A percentile compares a stretch with the other conserved stretches of the same genome.
Evolutionary conservation across 805 yeast genomes (phyloP).

Genomic region (Nakazawaea laoshanensis): DNA sequence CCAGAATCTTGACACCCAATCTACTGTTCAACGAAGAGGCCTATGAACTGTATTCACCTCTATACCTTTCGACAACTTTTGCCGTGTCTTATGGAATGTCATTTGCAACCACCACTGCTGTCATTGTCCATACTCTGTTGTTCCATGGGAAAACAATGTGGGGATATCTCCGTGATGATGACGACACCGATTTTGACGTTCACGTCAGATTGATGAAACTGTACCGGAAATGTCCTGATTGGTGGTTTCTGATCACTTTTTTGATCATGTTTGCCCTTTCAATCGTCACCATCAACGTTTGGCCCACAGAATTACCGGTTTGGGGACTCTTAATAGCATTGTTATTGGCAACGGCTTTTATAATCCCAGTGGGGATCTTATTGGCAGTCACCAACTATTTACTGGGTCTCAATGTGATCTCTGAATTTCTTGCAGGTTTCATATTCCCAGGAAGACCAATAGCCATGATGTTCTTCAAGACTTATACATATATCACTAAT

Average conservation of each 20-base stretch:
- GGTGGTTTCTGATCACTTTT: slow-evolving; percentile 51
- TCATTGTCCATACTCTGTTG: slow-evolving; percentile 46
- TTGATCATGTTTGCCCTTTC: slow-evolving; percentile 34
- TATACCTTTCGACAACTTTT: slow-evolving; percentile 50
- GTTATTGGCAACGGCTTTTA: slow-evolving; percentile 41
- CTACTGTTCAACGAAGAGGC: slow-evolving; percentile 34
- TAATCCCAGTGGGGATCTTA: slow-evolving; percentile 55
- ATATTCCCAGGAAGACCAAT: slow-evolving; percentile 53
- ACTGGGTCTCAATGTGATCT: slow-evolving; percentile 52
- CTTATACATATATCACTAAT: slow-evolving; percentile 48
- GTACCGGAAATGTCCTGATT: slow-evolving; percentile 66
- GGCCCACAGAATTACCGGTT: slow-evolving; percentile 48
- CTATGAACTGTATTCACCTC: slow-evolving; percentile 54
- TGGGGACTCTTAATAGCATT: slow-evolving; percentile 57
- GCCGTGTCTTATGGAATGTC: slow-evolving; percentile 53
- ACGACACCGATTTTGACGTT: slow-evolving; percentile 22
- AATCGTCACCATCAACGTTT: slow-evolving; percentile 28
- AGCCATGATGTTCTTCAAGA: slow-evolving; percentile 56
- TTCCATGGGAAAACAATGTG: slow-evolving; percentile 51
- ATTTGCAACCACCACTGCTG: slow-evolving; percentile 57
- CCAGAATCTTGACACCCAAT: slow-evolving; percentile 34
- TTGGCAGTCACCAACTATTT: slow-evolving; percentile 54
- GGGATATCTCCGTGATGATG: slow-evolving; percentile 26
- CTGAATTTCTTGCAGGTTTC: slow-evolving; percentile 60
- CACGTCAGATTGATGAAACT: slow-evolving; percentile 39